These are phyloP conservation scores for Phialophora chinensis DNA, from an alignment of 2,329 filamentous ascomycete genomes.

Conservation along the genomic window DNA sequence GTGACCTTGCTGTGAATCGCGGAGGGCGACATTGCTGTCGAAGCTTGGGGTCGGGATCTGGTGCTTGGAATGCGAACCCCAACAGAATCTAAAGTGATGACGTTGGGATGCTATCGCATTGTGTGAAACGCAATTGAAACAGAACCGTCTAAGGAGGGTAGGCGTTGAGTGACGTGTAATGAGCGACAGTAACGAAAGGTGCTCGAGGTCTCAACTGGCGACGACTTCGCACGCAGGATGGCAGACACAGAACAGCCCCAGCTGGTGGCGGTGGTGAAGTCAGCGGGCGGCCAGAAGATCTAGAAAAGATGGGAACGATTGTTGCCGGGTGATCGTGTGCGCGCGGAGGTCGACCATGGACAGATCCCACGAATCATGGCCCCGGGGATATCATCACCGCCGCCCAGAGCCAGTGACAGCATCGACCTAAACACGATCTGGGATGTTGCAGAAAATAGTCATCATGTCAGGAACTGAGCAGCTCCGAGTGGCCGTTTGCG, in stretches of 20 bases:
- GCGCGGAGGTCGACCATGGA: slow-evolving; percentile 16
- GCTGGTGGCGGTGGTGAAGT: background rate
- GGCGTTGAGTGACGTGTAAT: background rate
- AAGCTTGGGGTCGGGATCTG: slow-evolving; percentile 6
- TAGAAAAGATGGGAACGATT: slow-evolving; percentile 4
- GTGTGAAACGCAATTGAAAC: slow-evolving; percentile 30
- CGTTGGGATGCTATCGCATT: slow-evolving; percentile 22
- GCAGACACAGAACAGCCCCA: background rate
- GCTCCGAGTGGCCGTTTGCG: slow-evolving; percentile 16
- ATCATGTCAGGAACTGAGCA: slow-evolving; percentile 10
- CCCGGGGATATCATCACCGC: slow-evolving; percentile 12
- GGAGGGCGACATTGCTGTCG: slow-evolving; percentile 40
- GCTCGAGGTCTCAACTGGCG: background rate
- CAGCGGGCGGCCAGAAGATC: slow-evolving; percentile 4
- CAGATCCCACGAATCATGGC: slow-evolving; percentile 19
- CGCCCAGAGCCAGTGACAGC: background rate
- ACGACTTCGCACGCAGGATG: background rate
- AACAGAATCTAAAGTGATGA: slow-evolving; percentile 26
- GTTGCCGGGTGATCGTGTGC: slow-evolving; percentile 19
- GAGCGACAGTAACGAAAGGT: slow-evolving; percentile 20
- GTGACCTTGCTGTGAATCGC: slow-evolving; percentile 36
- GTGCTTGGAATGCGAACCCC: slow-evolving; percentile 15
- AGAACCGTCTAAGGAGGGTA: slow-evolving; percentile 6
- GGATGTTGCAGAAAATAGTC: slow-evolving; percentile 13
- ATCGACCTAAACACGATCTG: slow-evolving; percentile 16